Base-by-base conservation (phyloP, 768 basidiomycete genomes). In the Boletales sp. region DNA sequence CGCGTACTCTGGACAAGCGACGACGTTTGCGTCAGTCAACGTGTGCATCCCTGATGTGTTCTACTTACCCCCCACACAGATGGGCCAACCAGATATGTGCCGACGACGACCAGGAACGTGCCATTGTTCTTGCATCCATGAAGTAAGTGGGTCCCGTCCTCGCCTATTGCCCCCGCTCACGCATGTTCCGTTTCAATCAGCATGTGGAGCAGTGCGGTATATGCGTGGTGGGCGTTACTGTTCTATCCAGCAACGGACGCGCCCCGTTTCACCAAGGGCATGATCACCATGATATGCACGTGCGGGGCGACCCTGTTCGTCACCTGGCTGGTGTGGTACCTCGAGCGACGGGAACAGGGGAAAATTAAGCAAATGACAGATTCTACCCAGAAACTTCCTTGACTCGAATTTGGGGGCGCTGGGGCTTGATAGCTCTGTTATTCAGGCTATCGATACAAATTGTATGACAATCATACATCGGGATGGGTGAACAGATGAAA, bases 71-170 rank as follows among this genome's bases (percentile, higher is more conserved):
- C 34, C 18, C 52, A 19, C 47, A 17, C 55, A 83, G 81, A 13
- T 88, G 88, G 87, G 85, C 86, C n/a, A 90, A 90, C 63, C 83
- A 86, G 60, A 77, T 86, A 44, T 84, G 83, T 50, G 77, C 80
- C 24, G 81, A 86, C 55, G 84, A 90, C 64, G 74, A 83, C 58
- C 80, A 83, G 62, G 83, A 86, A 58, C 77, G 86, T 39, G 79
- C 74, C 5, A 70, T 89, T 36, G 84, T 88, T 4, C 73, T 90
- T 14, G 86, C 83, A 21, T 83, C 81, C 7, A 89, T 90, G 87
- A 89, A 89, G 81, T 82, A 56, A 30, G 71, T 3, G 24, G 54
- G 14, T 46, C n/a, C 12, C 27, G 12, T 15, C 19, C 13, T 10
- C 19, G 5, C 12, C 12, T 10, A 12, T 29, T 30, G 15, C 7